Conservation (phyloP, 805 yeast species). For the Yarrowia divulgata region DNA sequence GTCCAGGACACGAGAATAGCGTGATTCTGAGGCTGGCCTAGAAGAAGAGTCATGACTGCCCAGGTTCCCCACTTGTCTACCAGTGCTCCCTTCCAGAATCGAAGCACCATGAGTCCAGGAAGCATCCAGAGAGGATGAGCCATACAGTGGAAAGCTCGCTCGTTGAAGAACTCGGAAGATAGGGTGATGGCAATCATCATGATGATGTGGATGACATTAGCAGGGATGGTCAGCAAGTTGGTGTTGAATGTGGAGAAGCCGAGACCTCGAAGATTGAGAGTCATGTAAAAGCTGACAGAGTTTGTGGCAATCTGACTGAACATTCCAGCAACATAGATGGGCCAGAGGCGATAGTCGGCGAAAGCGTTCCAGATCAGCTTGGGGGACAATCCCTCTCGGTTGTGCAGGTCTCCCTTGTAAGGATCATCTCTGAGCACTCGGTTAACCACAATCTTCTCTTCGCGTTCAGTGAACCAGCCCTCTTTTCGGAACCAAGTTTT, state of each 20-base stretch:
- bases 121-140: slow-evolving; percentile 42
- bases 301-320: slow-evolving; percentile 53
- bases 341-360: slow-evolving; percentile 62
- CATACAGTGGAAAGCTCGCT: slow-evolving; percentile 40
- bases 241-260: slow-evolving; percentile 63
- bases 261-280: slow-evolving; percentile 57
- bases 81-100: slow-evolving; percentile 43
- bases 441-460: slow-evolving; percentile 65
- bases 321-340: slow-evolving; percentile 60
- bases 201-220: slow-evolving; percentile 40
- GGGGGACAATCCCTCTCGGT: slow-evolving; percentile 59
- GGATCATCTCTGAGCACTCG: slow-evolving; percentile 70
- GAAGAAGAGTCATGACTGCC: slow-evolving; percentile 46
- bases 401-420: slow-evolving; percentile 67
- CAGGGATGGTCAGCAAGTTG: slow-evolving; percentile 58
- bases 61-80: slow-evolving; percentile 48
- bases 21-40: slow-evolving; percentile 54
- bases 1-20: slow-evolving; percentile 66
- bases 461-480: slow-evolving; percentile 63
- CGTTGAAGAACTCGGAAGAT: slow-evolving; percentile 40
- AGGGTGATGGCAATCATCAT: slow-evolving; percentile 39
- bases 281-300: slow-evolving; percentile 55
- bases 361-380: slow-evolving; percentile 54
- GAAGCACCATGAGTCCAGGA: slow-evolving; percentile 40
- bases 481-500: slow-evolving; percentile 57